Conservation (phyloP, 2,329 filamentous ascomycete genomes). For the Pleurostoma richardsiae region DNA sequence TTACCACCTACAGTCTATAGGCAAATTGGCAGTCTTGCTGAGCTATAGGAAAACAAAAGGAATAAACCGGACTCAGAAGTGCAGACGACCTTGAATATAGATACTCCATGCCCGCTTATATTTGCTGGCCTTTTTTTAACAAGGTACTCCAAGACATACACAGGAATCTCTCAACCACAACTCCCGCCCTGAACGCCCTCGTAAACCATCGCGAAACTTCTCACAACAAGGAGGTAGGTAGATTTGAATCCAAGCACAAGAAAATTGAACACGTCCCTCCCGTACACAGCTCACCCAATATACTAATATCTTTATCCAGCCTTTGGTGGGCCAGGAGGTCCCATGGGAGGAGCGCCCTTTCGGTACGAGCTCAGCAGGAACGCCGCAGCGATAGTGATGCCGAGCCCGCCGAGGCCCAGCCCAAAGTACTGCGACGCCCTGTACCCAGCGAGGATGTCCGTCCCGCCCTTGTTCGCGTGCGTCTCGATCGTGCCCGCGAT, state of each 20-base stretch:
- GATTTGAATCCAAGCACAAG: no score
- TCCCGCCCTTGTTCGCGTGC: slow-evolving; percentile 18
- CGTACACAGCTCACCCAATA: background rate
- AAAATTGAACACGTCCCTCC: no score
- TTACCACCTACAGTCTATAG: background rate
- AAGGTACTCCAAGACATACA: background rate
- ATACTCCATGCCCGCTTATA: background rate
- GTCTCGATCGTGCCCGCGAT: slow-evolving; percentile 61
- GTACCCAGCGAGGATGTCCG: slow-evolving; percentile 25
- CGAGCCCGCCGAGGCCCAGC: slow-evolving; percentile 29
- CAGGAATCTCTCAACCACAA: background rate
- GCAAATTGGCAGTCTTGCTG: background rate
- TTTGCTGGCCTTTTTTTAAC: background rate
- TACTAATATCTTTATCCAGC: background rate
- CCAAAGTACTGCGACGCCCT: slow-evolving; percentile 35
- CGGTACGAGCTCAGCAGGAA: slow-evolving; percentile 18
- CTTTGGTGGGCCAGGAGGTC: background rate
- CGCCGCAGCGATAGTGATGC: slow-evolving; percentile 23
- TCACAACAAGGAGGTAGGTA: no score
- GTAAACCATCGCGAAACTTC: no score
- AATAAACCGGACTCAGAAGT: background rate
- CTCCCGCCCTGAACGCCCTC: background rate
- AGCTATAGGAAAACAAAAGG: background rate
- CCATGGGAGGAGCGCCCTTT: background rate
- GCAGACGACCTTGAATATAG: background rate